Evolutionary conservation across 768 basidiomycete species (phyloP).

Genomic region (Tremella fuciformis): DNA sequence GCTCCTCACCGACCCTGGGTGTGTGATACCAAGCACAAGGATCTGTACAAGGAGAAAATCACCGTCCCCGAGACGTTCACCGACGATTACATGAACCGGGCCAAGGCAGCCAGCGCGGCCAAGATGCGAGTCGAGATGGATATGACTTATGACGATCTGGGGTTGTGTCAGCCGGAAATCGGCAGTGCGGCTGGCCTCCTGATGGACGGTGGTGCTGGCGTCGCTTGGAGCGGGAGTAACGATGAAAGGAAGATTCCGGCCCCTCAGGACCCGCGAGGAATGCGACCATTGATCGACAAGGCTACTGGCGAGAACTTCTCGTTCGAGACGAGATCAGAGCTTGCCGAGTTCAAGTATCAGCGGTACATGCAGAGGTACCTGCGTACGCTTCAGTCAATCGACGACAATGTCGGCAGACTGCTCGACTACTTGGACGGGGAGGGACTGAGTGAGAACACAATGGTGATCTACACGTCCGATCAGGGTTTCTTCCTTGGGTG

Average conservation of each 20-base stretch:
- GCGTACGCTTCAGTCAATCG: conserved; percentile 28
- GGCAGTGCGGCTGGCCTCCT: too few species aligned
- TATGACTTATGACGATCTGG: conserved; percentile 26
- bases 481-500: too few species aligned
- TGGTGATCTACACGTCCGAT: too few species aligned
- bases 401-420: conserved; percentile 29
- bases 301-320: conserved; percentile 31
- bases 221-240: conserved; percentile 10
- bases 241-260: conserved; percentile 24
- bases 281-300: conserved; percentile 21
- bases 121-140: conserved; percentile 32
- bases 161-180: conserved; percentile 27
- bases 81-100: conserved; percentile 38
- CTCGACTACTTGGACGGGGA: conserved; percentile 27
- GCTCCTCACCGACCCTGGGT: conserved; percentile 37
- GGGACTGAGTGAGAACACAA: too few species aligned
- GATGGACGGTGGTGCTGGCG: conserved; percentile 23
- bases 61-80: conserved; percentile 28
- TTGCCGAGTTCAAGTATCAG: conserved; percentile 32
- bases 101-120: conserved; percentile 27
- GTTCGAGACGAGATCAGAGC: conserved; percentile 30
- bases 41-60: conserved; percentile 29
- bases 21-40: conserved; percentile 26
- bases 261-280: conserved; percentile 26
- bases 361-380: conserved; percentile 39